Percentiles rank a stretch among this genome's conserved stretches.
Evolutionary conservation across 805 yeast species (phyloP).

Genomic region (Spathaspora gorwiae): DNA sequence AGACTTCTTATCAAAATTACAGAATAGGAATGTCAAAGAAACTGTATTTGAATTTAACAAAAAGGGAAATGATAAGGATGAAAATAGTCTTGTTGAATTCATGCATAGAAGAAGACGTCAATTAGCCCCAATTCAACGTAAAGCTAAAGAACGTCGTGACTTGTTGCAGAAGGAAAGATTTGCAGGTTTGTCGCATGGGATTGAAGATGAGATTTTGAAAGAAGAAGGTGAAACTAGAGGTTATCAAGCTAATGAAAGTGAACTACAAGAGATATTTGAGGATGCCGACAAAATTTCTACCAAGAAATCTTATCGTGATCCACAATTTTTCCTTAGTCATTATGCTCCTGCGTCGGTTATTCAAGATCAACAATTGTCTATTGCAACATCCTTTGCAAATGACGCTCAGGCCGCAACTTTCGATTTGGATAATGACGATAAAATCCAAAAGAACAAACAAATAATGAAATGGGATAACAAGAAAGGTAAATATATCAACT

Average conservation of each 20-base stretch:
- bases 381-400: constrained; percentile 62
- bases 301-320: constrained; percentile 63
- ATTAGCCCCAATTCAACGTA: constrained; percentile 80
- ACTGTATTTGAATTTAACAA: constrained; percentile 88
- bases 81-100: constrained; percentile 67
- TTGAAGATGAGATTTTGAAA: constrained; percentile 69
- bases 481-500: constrained; percentile 82
- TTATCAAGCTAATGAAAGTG: constrained; percentile 42
- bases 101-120: constrained; percentile 86
- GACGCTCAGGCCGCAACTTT: constrained; percentile 85
- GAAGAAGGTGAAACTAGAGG: constrained; percentile 47
- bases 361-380: constrained; percentile 72
- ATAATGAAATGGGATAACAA: constrained; percentile 89
- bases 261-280: constrained; percentile 45
- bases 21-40: constrained; percentile 69
- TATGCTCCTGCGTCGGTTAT: constrained; percentile 77
- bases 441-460: constrained; percentile 62
- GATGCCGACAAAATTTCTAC: constrained; percentile 43
- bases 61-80: constrained; percentile 38
- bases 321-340: constrained; percentile 77
- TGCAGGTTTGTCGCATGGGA: constrained; percentile 67
- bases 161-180: constrained; percentile 66
- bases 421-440: constrained; percentile 76
- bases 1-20: constrained; percentile 64
- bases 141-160: constrained; percentile 66